These are phyloP conservation scores for Sclerotinia minor DNA, from an alignment of 2,329 filamentous ascomycete species.

Conservation along the genomic window DNA sequence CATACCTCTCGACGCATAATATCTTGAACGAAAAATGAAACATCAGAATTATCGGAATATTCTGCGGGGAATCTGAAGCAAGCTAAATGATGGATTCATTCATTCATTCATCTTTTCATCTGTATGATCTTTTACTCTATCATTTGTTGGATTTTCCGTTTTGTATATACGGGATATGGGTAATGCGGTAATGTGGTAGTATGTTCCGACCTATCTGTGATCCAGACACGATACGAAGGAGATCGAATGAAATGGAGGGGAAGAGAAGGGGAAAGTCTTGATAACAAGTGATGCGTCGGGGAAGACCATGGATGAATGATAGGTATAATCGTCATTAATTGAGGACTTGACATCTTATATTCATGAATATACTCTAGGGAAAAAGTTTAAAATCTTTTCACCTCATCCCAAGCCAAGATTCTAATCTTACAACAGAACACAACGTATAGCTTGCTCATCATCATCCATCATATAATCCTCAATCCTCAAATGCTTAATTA, in stretches of 20 bases:
- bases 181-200: too few relatives aligned
- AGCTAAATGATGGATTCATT: background rate
- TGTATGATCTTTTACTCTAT: background rate
- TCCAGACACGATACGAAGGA: background rate
- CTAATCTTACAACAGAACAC: too few relatives aligned
- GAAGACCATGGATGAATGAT: background rate
- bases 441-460: too few relatives aligned
- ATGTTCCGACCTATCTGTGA: background rate
- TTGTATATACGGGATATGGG: background rate
- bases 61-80: slow-evolving; percentile 1
- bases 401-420: too few relatives aligned
- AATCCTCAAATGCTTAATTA: background rate
- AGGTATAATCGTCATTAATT: background rate
- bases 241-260: background rate
- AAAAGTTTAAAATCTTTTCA: too few relatives aligned
- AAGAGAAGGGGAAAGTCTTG: background rate
- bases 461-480: background rate
- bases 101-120: background rate
- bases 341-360: too few relatives aligned
- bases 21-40: background rate
- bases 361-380: too few relatives aligned
- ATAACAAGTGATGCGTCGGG: background rate
- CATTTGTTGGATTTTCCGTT: background rate
- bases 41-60: background rate
- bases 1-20: background rate